Base-by-base conservation (phyloP, 2,329 filamentous ascomycete species). In the Chaetomiaceae sp. region DNA sequence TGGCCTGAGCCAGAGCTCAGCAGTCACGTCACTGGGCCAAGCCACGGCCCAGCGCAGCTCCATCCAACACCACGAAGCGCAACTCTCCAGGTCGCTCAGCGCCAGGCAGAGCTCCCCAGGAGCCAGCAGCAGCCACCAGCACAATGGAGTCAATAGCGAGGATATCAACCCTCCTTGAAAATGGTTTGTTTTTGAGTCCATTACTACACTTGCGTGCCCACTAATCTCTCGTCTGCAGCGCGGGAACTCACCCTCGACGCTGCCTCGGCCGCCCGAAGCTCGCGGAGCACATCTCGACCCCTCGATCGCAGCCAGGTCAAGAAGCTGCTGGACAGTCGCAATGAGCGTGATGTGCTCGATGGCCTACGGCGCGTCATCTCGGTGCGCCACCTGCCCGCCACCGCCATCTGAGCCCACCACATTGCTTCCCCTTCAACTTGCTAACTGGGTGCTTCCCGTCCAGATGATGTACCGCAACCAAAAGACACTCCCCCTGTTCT, bases 161-260 rank as follows among this genome's bases (percentile, higher is more conserved):
- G 65, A 95, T 99, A 70, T 95, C 91, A 61, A 89, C 83, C 68
- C 82, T 97, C 72, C 85, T 99, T 69, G 93, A 97, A 76, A 93
- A 87, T 72, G 90, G 92, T 95, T 78, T 64, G 79, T 62, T 37
- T 10, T 33, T 14, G 16, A 5, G 3, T 23, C 4, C 12, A 13
- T 14, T 14, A 10, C 13, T n/a, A 27, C 13, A 13, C 21, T 8
- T 10, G 21, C 21, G 37, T 42, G 21, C 44, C 37, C 44, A 34
- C 49, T 52, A 17, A 52, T 50, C 31, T 27, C 27, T 10, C 43
- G 6, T 13, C 9, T 19, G 20, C 56, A 96, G 93, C 93, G 66
- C 87, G 93, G 71, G 93, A 97, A 72, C 85, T 99, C 66, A 99
- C 93, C 51, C 83, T 99, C 71, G 93, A 99, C 79, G 93, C 93